A percentile compares a stretch with the other conserved stretches of the same genome.
Evolutionary conservation across 768 basidiomycete genomes (phyloP).

Genomic region (Naganishia vaughanmartiniae): DNA sequence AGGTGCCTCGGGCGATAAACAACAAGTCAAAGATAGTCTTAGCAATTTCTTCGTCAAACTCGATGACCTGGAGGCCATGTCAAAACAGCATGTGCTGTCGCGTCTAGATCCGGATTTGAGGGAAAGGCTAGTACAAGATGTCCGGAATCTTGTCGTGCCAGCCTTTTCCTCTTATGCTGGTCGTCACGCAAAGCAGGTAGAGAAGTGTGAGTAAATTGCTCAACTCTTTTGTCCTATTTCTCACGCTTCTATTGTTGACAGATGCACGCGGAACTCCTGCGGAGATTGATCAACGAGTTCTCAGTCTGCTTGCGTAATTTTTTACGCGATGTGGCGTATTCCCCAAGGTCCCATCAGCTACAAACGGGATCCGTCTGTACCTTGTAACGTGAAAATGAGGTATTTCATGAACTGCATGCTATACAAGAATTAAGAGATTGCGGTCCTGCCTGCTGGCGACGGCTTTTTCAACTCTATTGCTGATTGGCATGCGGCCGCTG

Average conservation of each 20-base stretch:
- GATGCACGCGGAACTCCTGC: conserved; percentile 43
- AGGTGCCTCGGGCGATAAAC: conserved; percentile 35
- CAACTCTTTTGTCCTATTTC: not conserved
- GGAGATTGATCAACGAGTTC: conserved; percentile 41
- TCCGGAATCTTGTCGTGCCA: conserved; percentile 37
- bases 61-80: conserved; percentile 41
- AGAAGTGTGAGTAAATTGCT: conserved; percentile 45
- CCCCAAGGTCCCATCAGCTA: too few species aligned
- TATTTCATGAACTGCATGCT: conserved; percentile 1
- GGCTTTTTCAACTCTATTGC: conserved; percentile 14
- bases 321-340: too few species aligned
- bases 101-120: conserved; percentile 47
- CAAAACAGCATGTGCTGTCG: conserved; percentile 40
- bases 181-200: conserved; percentile 41
- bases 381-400: not conserved
- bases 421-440: not conserved
- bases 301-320: conserved; percentile 36
- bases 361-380: not conserved
- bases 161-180: conserved; percentile 38
- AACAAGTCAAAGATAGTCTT: conserved; percentile 44
- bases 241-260: conserved; percentile 10
- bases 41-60: conserved; percentile 44
- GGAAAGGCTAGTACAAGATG: conserved; percentile 43
- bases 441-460: not conserved
- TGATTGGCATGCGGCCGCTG: conserved; percentile 9